Evolutionary conservation across 2,329 filamentous ascomycete genomes (phyloP).

Genomic region (Diaporthe amygdali): DNA sequence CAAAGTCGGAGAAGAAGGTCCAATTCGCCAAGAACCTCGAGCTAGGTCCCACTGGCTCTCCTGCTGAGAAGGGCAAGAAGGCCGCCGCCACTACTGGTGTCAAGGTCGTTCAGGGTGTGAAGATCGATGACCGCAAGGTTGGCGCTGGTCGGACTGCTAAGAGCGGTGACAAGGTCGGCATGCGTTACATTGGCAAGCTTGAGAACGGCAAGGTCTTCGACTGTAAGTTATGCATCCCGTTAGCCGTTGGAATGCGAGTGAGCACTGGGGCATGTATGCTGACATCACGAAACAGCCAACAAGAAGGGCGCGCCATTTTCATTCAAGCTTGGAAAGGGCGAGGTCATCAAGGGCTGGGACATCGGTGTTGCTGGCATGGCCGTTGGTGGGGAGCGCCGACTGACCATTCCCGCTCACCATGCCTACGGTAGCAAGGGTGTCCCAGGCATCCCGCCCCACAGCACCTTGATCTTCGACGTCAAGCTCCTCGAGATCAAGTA

Average conservation of each 20-base stretch:
- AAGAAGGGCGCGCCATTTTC: slow-evolving; percentile 98
- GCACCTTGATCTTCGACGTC: slow-evolving; percentile 89
- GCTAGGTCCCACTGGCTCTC: slow-evolving; percentile 85
- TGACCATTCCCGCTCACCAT: slow-evolving; percentile 85
- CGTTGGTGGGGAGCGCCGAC: slow-evolving; percentile 89
- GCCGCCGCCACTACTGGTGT: slow-evolving; percentile 57
- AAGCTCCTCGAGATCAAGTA: slow-evolving; percentile 87
- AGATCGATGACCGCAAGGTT: slow-evolving; percentile 92
- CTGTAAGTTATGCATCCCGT: slow-evolving; percentile 62
- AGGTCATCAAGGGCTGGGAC: slow-evolving; percentile 99
- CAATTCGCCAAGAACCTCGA: slow-evolving; percentile 99
- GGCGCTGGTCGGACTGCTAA: slow-evolving; percentile 86
- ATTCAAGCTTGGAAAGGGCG: slow-evolving; percentile 92
- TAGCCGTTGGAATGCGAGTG: not conserved
- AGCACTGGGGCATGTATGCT: not conserved
- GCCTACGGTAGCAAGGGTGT: slow-evolving; percentile 87
- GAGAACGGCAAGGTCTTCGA: slow-evolving; percentile 95
- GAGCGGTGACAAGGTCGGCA: slow-evolving; percentile 87
- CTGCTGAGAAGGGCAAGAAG: slow-evolving; percentile 48
- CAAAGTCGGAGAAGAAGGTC: slow-evolving; percentile 87
- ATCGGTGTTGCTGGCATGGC: slow-evolving; percentile 92
- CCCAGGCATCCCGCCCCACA: slow-evolving; percentile 90
- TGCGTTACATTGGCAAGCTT: slow-evolving; percentile 98
- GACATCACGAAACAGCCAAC: slow-evolving; percentile 68
- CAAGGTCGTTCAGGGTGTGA: slow-evolving; percentile 87